These are phyloP conservation scores for sunflower (Helianthus annuus) DNA, from an alignment of 129 eudicot species.

Conservation along the genomic window HanXRQr2.0-SUNRISE NC_035439.2:146675549-146676048, in stretches of 20 bases:
- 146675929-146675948: background rate
- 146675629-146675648: background rate
- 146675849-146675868: constrained; percentile 33
- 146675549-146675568: background rate
- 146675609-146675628: constrained; percentile 6
- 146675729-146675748: background rate
- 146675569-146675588: background rate
- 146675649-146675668: background rate
- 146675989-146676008: background rate
- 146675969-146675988: background rate
- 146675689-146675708: background rate
- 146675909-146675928: background rate
- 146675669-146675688: background rate
- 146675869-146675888: constrained; percentile 7
- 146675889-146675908: background rate
- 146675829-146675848: constrained; percentile 23
- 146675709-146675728: background rate
- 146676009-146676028: background rate
- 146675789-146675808: background rate
- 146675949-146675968: background rate
- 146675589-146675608: background rate
- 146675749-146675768: background rate
- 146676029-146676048: too few species aligned
- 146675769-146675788: constrained; percentile 8
- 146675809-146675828: constrained; percentile 5